Evolutionary conservation across 192 early-diverging fungal genomes (phyloP).

Genomic region (Chytriomyces confervae): DNA sequence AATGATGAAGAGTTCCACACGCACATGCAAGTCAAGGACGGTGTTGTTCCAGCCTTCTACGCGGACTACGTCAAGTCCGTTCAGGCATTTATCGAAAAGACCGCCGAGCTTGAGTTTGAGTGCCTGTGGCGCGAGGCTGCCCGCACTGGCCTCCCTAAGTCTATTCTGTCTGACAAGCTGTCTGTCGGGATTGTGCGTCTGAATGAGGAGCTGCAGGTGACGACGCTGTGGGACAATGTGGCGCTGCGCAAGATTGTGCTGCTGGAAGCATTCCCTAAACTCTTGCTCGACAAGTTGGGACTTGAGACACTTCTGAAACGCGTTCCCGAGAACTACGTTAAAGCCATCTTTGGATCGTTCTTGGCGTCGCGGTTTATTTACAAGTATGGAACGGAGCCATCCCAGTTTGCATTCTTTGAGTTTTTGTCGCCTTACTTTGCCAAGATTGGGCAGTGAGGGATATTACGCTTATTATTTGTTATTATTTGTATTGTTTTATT

Average conservation of each 20-base stretch:
- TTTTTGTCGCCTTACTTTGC: slow-evolving; percentile 82
- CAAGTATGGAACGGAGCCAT: slow-evolving; percentile 90
- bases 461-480: not conserved
- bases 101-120: slow-evolving; percentile 94
- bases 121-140: slow-evolving; percentile 89
- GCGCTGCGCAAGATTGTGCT: slow-evolving; percentile 81
- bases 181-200: slow-evolving; percentile 92
- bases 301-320: slow-evolving; percentile 88
- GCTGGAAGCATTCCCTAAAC: slow-evolving; percentile 89
- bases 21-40: slow-evolving; percentile 87
- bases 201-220: slow-evolving; percentile 90
- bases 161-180: slow-evolving; percentile 88
- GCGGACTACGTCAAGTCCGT: slow-evolving; percentile 91
- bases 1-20: slow-evolving; percentile 88
- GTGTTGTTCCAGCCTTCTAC: slow-evolving; percentile 87
- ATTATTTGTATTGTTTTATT: not conserved
- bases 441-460: slow-evolving; percentile 44
- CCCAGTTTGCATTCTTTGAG: slow-evolving; percentile 98
- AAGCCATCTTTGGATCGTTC: slow-evolving; percentile 97
- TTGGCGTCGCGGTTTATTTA: slow-evolving; percentile 96
- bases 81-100: slow-evolving; percentile 90
- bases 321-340: slow-evolving; percentile 92
- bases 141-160: slow-evolving; percentile 78
- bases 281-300: slow-evolving; percentile 87
- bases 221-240: slow-evolving; percentile 92